Evolutionary conservation across 2,329 filamentous ascomycete genomes (phyloP).

Genomic region (Tolypocladium paradoxum): DNA sequence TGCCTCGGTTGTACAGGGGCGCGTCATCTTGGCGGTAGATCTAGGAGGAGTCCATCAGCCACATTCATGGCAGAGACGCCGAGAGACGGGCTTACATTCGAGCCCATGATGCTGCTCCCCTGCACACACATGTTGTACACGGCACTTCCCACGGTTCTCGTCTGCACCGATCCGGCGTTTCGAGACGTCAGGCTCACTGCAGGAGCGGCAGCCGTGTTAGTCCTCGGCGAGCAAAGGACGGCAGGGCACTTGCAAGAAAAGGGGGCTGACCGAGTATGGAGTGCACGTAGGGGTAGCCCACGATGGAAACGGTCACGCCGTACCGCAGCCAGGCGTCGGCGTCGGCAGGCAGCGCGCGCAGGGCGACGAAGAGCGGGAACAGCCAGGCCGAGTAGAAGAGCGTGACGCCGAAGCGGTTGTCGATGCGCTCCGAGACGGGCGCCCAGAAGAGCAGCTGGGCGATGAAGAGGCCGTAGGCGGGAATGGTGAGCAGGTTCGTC

Average conservation of each 20-base stretch:
- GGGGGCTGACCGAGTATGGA: background rate
- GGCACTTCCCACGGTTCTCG: constrained; percentile 45
- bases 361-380: constrained; percentile 39
- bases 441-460: constrained; percentile 31
- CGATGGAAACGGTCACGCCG: background rate
- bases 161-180: constrained; percentile 48
- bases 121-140: constrained; percentile 40
- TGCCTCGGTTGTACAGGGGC: constrained; percentile 28
- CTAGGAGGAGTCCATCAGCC: background rate
- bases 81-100: background rate
- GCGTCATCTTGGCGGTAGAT: constrained; percentile 31
- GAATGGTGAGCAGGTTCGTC: constrained; percentile 41
- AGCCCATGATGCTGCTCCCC: constrained; percentile 19
- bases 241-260: background rate
- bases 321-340: constrained; percentile 7
- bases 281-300: background rate
- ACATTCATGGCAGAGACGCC: background rate
- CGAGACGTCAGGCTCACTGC: constrained; percentile 44
- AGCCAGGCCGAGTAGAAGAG: constrained; percentile 40
- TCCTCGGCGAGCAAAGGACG: constrained; percentile 33
- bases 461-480: constrained; percentile 28
- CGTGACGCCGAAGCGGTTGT: constrained; percentile 26
- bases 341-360: constrained; percentile 22
- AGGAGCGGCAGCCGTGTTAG: no score
- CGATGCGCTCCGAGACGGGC: constrained; percentile 32